Evolutionary conservation across 2,329 filamentous ascomycete species (phyloP).

Genomic region (Neoarthrinium moseri): DNA sequence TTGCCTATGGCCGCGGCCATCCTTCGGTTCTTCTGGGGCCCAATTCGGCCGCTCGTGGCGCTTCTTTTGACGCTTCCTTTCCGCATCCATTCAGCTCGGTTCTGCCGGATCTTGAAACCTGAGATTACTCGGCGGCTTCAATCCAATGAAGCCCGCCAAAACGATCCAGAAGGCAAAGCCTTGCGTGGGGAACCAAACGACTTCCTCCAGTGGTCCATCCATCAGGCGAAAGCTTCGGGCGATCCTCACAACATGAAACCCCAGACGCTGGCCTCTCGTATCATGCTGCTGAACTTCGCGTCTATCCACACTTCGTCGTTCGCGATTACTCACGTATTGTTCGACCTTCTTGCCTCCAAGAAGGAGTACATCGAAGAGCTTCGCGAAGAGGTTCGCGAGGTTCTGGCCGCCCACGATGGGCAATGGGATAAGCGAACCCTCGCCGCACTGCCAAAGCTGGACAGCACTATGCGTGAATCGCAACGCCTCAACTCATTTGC

Average conservation of each 20-base stretch:
- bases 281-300: conserved; percentile 34
- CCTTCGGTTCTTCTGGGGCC: conserved; percentile 15
- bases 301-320: conserved; percentile 38
- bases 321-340: conserved; percentile 29
- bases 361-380: conserved; percentile 40
- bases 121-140: conserved; percentile 19
- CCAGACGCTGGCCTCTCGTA: conserved; percentile 23
- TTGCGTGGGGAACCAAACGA: conserved; percentile 14
- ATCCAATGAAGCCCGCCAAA: conserved; percentile 12
- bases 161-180: conserved; percentile 7
- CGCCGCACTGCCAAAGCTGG: conserved; percentile 34
- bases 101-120: conserved; percentile 13
- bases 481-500: conserved; percentile 33
- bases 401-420: conserved; percentile 25
- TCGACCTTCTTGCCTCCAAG: conserved; percentile 38
- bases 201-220: conserved; percentile 19
- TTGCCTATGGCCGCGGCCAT: conserved; percentile 15
- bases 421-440: conserved; percentile 32
- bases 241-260: conserved; percentile 16
- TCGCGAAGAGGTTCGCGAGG: conserved; percentile 37
- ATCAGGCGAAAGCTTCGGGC: conserved; percentile 15
- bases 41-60: conserved; percentile 16
- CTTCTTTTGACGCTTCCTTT: conserved; percentile 17
- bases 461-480: conserved; percentile 40
- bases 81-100: conserved; percentile 15